Conservation (phyloP, 2,329 filamentous ascomycete genomes). For the Claviceps maximensis region DNA sequence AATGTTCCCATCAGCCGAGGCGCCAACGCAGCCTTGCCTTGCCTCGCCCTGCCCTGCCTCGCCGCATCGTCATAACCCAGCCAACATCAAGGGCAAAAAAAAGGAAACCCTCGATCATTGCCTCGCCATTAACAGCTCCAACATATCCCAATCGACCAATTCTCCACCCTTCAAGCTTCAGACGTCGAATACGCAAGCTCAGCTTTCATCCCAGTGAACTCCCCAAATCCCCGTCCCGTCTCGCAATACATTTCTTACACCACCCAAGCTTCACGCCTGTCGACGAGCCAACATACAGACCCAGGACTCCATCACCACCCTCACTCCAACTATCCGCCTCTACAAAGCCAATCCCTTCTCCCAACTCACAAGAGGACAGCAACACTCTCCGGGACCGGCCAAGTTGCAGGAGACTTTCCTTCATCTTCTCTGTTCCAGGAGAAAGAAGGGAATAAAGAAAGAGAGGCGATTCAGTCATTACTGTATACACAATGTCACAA, state of each 20-base stretch:
- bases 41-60: neutral
- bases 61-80: neutral
- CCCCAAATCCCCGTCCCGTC: neutral
- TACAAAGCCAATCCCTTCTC: neutral
- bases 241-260: neutral
- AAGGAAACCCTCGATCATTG: neutral
- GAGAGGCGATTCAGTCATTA: neutral
- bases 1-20: neutral
- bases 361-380: neutral
- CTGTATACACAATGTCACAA: conserved; percentile 26
- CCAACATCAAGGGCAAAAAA: neutral
- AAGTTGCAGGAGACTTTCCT: neutral
- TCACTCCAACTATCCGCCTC: too few species aligned
- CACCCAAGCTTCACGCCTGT: neutral
- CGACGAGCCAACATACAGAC: neutral
- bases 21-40: neutral
- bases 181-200: neutral
- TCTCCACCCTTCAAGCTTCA: neutral
- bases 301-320: too few species aligned
- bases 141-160: neutral
- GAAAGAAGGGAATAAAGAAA: neutral
- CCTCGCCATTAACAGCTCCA: neutral
- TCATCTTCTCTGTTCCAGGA: neutral
- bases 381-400: neutral
- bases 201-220: neutral